Base-by-base conservation (phyloP, 2,329 filamentous ascomycete species). In the Fusarium miscanthi region DNA sequence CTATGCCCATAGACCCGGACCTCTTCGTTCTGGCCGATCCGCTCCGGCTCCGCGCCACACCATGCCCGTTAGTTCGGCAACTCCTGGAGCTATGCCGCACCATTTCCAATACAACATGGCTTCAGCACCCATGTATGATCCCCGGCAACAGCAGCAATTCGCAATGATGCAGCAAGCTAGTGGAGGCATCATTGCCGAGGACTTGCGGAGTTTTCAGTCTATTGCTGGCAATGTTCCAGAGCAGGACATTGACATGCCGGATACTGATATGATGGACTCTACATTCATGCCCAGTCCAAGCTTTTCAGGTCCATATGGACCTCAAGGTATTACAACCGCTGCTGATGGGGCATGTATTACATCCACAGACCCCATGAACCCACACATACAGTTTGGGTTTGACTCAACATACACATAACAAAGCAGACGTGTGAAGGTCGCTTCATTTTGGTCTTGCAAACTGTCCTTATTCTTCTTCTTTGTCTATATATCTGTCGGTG, bases 101-200 rank as follows among this genome's bases (percentile, higher is more conserved):
- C 77, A 77, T 48, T 74, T 76, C 41, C 72, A 74, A 13, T 78
- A 77, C 31, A 67, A 73, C 35, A 70, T 75, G 49, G 68, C 74
- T 31, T 27, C 51, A n/a, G 65, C 70, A 17, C 73, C 69, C n/a
- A 78, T 78, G 70, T 78, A 73, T 35, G 78, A 79, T 53, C 73
- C 74, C 8, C 75, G 76, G 23, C 79, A 79, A 40, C 78, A 81
- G 30, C 66, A 78, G 37, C 78, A 81, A 35, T 78, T 77, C 43
- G 74, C 70, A 27, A 79, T 79, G 76, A 77, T 78, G 76, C 48
- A 73, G 27, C 74, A 77, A 42, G 71, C 76, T 21, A 73, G 65
- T 11, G 76, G 79, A 4, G 80, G 80, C 17, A 81, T 82, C 64
- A 81, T 82, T n/a, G 78, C 80, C 6, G 81, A 82, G 49, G 81